Conservation (phyloP, 805 yeast species). For the Kluyveromyces nonfermentans region DNA sequence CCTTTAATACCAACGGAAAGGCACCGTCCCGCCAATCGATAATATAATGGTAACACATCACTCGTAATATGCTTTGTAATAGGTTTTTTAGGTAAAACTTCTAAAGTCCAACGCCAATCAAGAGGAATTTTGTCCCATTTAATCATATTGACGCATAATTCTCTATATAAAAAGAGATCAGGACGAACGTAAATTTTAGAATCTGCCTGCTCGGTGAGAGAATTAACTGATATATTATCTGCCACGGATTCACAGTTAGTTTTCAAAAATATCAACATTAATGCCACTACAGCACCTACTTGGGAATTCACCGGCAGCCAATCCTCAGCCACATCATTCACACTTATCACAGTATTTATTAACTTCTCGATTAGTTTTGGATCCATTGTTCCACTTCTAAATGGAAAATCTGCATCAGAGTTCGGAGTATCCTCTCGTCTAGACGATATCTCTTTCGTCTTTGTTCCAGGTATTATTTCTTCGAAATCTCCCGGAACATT, state of each 20-base stretch:
- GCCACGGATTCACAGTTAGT: conserved; percentile 57
- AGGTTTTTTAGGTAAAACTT: conserved; percentile 6
- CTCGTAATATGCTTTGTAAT: conserved; percentile 34
- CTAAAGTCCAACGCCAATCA: conserved; percentile 24
- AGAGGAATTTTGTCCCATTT: conserved; percentile 59
- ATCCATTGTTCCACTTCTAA: conserved; percentile 6
- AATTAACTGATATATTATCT: conserved; percentile 43
- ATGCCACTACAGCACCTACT: conserved; percentile 66
- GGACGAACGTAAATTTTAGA: conserved; percentile 55
- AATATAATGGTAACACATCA: conserved; percentile 52
- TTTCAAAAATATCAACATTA: conserved; percentile 63
- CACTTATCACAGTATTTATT: conserved; percentile 12
- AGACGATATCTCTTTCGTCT: conserved; percentile 34
- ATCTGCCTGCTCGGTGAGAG: conserved; percentile 4
- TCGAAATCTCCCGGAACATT: conserved; percentile 26
- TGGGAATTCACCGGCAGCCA: conserved; percentile 32
- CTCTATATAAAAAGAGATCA: conserved; percentile 58
- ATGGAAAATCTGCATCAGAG: conserved; percentile 1
- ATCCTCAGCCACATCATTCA: conserved; percentile 18
- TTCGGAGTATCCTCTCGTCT: conserved; percentile 35
- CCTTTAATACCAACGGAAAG: conserved; percentile 63
- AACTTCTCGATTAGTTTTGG: conserved; percentile 7
- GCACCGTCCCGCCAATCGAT: conserved; percentile 65
- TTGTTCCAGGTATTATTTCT: conserved; percentile 50
- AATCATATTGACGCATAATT: conserved; percentile 54